A percentile compares a stretch with the other conserved stretches of the same genome.
phyloP scores from a whole-genome alignment of 305 asterid species.

The Euphrasia arctica region DNA sequence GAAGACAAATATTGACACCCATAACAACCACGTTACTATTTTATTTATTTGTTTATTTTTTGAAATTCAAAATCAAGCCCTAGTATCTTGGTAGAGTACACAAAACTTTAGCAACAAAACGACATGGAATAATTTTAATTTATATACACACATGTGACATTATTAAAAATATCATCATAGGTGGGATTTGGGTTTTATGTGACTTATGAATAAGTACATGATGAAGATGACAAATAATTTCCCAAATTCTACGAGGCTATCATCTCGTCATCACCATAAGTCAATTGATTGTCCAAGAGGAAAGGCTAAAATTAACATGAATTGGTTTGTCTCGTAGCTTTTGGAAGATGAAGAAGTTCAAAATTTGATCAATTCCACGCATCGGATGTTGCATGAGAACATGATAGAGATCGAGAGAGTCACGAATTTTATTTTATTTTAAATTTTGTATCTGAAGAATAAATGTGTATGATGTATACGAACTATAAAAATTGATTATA shows the following conservation, averaged over 20 bases:
- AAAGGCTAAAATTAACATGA: conserved; percentile 11
- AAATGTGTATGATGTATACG: too few species aligned
- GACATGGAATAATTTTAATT: conserved; percentile 11
- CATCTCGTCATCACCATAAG: conserved; percentile 33
- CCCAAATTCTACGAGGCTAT: conserved; percentile 32
- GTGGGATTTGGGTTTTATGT: conserved; percentile 30
- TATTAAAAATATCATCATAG: conserved; percentile 4
- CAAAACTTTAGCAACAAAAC: conserved; percentile 29
- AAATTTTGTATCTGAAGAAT: not conserved
- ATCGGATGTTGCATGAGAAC: conserved; percentile 26
- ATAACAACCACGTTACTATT: conserved; percentile 6
- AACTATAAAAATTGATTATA: not conserved
- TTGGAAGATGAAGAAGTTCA: conserved; percentile 22
- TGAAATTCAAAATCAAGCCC: conserved; percentile 30
- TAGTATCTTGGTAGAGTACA: conserved; percentile 14
- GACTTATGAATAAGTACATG: conserved; percentile 31
- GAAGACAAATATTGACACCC: conserved; percentile 28
- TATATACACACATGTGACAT: not conserved
- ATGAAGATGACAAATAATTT: conserved; percentile 34
- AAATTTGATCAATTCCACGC: conserved; percentile 27
- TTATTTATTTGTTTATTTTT: not conserved
- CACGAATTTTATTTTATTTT: not conserved
- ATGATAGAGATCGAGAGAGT: not conserved
- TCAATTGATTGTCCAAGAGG: conserved; percentile 27
- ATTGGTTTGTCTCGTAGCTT: conserved; percentile 37